Conservation (phyloP, 768 basidiomycete genomes). For the Hygrophorus russula region DNA sequence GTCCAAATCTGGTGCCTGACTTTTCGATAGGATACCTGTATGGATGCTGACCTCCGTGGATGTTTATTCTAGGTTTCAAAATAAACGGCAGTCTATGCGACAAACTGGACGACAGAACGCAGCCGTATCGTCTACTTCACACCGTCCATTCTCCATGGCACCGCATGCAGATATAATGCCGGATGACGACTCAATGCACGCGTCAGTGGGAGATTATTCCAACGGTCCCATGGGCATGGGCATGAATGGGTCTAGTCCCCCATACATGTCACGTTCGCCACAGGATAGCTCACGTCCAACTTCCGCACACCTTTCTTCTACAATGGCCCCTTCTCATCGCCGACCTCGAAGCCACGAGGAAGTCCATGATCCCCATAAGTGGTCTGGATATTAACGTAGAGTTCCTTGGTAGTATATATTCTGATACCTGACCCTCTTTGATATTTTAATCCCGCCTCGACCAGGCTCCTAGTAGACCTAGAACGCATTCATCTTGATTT, state of each 20-base stretch:
- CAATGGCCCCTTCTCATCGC: slow-evolving; percentile 26
- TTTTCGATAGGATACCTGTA: slow-evolving; percentile 11
- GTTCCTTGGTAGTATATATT: slow-evolving; percentile 3
- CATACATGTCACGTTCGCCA: slow-evolving; percentile 28
- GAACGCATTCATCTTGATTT: slow-evolving; percentile 14
- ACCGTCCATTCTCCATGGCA: slow-evolving; percentile 37
- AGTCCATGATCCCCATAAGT: slow-evolving; percentile 36
- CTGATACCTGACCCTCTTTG: slow-evolving; percentile 3
- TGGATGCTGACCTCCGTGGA: slow-evolving; percentile 12
- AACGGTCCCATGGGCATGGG: slow-evolving; percentile 20
- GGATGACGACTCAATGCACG: slow-evolving; percentile 23
- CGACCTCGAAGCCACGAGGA: slow-evolving; percentile 31
- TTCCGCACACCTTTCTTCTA: slow-evolving; percentile 20
- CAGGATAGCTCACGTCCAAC: slow-evolving; percentile 27
- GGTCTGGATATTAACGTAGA: slow-evolving; percentile 33
- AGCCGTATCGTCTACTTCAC: slow-evolving; percentile 29
- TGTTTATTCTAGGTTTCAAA: slow-evolving; percentile 60
- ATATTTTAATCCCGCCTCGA: slow-evolving; percentile 7
- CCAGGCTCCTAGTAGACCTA: slow-evolving; percentile 13
- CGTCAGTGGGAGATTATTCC: slow-evolving; percentile 10
- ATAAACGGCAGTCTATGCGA: slow-evolving; percentile 75
- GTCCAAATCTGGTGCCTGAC: slow-evolving; percentile 73
- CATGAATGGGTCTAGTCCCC: slow-evolving; percentile 20
- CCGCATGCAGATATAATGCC: slow-evolving; percentile 23
- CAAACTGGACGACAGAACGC: slow-evolving; percentile 63